These are phyloP conservation scores for Houttuynia cordata DNA, from an alignment of 164 flowering plant species.

Conservation along the genomic window DNA sequence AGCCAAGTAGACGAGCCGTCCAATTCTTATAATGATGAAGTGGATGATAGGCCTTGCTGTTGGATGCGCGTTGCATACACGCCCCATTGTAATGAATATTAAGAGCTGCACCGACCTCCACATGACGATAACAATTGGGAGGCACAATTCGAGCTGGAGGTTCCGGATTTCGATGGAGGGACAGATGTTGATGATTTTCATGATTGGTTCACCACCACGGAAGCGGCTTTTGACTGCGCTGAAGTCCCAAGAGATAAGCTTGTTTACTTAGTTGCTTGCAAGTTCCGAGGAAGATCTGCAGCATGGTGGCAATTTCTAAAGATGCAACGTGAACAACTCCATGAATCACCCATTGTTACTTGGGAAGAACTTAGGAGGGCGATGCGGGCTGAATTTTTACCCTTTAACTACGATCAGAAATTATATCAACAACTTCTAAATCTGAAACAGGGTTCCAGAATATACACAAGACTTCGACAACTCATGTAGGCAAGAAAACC, in stretches of 20 bases:
- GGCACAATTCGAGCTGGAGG: neutral
- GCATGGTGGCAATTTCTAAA: neutral
- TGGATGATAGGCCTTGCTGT: too few species aligned
- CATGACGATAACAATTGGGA: neutral
- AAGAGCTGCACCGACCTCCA: neutral
- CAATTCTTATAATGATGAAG: too few species aligned
- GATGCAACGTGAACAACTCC: neutral
- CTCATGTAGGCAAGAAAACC: conserved; percentile 32
- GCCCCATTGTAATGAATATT: neutral
- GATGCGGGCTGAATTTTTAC: too few species aligned
- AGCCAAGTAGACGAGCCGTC: too few species aligned
- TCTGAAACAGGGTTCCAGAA: too few species aligned
- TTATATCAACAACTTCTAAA: too few species aligned
- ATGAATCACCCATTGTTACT: too few species aligned
- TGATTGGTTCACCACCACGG: neutral
- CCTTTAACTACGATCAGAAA: too few species aligned
- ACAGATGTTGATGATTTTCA: neutral
- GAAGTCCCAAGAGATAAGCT: neutral
- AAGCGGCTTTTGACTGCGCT: neutral
- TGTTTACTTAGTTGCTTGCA: neutral
- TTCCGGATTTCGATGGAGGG: neutral
- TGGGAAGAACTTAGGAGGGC: too few species aligned
- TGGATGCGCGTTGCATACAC: neutral
- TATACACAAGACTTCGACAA: too few species aligned
- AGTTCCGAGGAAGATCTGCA: neutral